Conservation (phyloP, 2,329 filamentous ascomycete species). For the Xylariaceae sp. region DNA sequence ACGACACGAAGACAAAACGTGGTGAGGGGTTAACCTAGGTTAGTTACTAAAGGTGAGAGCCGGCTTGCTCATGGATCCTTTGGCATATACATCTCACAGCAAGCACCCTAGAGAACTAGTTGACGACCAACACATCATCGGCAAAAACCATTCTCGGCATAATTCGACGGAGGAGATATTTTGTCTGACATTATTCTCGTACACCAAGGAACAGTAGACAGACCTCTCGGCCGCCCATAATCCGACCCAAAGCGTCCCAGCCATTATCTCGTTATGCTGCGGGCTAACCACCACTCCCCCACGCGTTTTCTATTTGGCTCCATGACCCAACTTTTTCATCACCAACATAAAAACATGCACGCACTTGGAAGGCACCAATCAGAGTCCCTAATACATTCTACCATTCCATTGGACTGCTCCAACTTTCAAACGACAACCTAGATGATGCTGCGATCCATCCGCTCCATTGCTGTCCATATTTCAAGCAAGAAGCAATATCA, state of each 20-base stretch:
- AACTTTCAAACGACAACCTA: constrained; percentile 18
- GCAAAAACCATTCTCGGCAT: background rate
- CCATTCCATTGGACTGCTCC: constrained; percentile 19
- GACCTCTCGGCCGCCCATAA: constrained; percentile 5
- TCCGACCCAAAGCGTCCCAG: constrained; percentile 7
- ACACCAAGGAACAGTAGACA: constrained; percentile 4
- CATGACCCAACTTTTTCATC: constrained; percentile 23
- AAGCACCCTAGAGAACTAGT: too few relatives aligned
- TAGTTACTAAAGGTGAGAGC: too few relatives aligned
- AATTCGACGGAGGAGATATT: background rate
- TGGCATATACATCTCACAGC: too few relatives aligned
- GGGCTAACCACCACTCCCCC: constrained; percentile 21
- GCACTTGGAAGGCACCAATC: constrained; percentile 18
- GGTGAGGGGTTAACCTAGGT: too few relatives aligned
- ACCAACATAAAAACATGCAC: constrained; percentile 20
- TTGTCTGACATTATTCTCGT: constrained; percentile 10
- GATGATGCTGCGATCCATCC: constrained; percentile 11
- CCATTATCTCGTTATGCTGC: constrained; percentile 17
- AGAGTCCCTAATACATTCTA: constrained; percentile 27
- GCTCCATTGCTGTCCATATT: constrained; percentile 8
- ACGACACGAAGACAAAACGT: too few relatives aligned
- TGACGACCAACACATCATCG: background rate
- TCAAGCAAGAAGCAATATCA: constrained; percentile 7
- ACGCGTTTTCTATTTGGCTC: constrained; percentile 20
- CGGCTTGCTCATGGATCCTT: too few relatives aligned